phyloP scores from a whole-genome alignment of 78 protist genomes.

The Bodo saltans region DNA sequence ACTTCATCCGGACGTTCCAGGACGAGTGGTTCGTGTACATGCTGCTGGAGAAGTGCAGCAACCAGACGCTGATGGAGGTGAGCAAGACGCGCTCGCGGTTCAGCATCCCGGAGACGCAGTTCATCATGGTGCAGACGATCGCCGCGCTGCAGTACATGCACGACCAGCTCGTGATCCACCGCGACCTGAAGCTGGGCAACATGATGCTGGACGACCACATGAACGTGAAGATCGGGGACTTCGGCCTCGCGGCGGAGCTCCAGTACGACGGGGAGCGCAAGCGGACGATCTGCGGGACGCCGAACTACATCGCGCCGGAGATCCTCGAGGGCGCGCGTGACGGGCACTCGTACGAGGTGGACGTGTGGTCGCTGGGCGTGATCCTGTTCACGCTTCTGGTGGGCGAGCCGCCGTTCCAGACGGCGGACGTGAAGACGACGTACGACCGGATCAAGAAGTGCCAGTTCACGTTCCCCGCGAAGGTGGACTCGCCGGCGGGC shows the following conservation, averaged over 20 bases:
- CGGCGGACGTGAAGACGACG: slow-evolving; percentile 77
- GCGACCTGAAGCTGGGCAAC: slow-evolving; percentile 87
- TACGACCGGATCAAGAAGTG: slow-evolving; percentile 63
- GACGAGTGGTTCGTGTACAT: slow-evolving; percentile 85
- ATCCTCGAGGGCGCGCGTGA: slow-evolving; percentile 58
- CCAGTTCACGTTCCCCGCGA: slow-evolving; percentile 70
- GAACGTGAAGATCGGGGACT: slow-evolving; percentile 90
- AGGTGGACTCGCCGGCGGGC: slow-evolving; percentile 39
- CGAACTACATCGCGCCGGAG: slow-evolving; percentile 98
- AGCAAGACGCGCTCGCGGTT: slow-evolving; percentile 52
- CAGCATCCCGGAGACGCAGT: slow-evolving; percentile 62
- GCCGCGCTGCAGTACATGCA: slow-evolving; percentile 56
- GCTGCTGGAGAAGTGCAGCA: slow-evolving; percentile 84
- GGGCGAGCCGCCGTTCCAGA: slow-evolving; percentile 96
- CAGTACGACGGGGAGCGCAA: slow-evolving; percentile 79
- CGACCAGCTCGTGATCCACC: slow-evolving; percentile 58
- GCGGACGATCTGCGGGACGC: slow-evolving; percentile 96
- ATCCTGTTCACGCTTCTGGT: slow-evolving; percentile 85
- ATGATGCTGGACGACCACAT: slow-evolving; percentile 68
- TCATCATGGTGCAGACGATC: slow-evolving; percentile 55
- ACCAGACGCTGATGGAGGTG: slow-evolving; percentile 72
- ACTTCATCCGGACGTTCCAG: slow-evolving; percentile 75
- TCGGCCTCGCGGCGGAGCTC: slow-evolving; percentile 90
- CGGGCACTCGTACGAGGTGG: slow-evolving; percentile 76
- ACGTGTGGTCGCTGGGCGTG: slow-evolving; percentile 90